Evolutionary conservation across 768 basidiomycete genomes (phyloP), one percentile per base, ranked within the genome.

Genomic region (Cystobasidium tubakii): DNA sequence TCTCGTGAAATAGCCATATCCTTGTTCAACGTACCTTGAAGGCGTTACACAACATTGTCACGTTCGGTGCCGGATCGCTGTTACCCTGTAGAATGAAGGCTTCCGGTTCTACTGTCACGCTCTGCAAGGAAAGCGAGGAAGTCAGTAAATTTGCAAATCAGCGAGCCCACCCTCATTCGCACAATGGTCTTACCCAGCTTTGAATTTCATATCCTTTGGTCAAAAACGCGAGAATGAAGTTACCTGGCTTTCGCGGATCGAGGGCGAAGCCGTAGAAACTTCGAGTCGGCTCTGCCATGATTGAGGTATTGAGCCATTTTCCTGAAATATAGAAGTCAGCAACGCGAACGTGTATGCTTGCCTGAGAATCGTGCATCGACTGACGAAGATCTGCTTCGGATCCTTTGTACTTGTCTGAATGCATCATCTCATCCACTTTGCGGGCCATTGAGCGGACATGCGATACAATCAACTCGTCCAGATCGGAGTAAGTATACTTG

Each of bases 391-490:
- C 90, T 71, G 92, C 90, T 81, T 94, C 90, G 12, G 88, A 84
- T 39, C 87, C 87, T 81, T 92, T 92, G 85, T 90, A 98, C 81
- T 96, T 96, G 78, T 98, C 96, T 78, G 93, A 90, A 27, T 88
- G 86, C 88, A 92, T 92, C 70, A 98, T 83, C 80, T 98, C 93
- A 81, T 97, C 94, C 0, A 97, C 89, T 77, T 91, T 88, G 46
- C 91, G 87, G 54, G 90, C 88, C 85, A 94, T 94, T 10, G 92
- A 89, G 83, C 92, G 91, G 50, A 98, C 88, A 81, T 99, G 93
- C 79, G 93, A 93, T 81, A 97, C 92, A 77, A 98, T 92, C 77
- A 99, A 81, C 80, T 99, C 95, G 81, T 99, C 96, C 72, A 99
- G 84, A 84, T 98, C 96, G 46, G 89, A 87, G 81, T 94, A 98